These are phyloP conservation scores for Mucor velutinosus DNA, from an alignment of 371 early-diverging fungal genomes.

Conservation along the genomic window DNA sequence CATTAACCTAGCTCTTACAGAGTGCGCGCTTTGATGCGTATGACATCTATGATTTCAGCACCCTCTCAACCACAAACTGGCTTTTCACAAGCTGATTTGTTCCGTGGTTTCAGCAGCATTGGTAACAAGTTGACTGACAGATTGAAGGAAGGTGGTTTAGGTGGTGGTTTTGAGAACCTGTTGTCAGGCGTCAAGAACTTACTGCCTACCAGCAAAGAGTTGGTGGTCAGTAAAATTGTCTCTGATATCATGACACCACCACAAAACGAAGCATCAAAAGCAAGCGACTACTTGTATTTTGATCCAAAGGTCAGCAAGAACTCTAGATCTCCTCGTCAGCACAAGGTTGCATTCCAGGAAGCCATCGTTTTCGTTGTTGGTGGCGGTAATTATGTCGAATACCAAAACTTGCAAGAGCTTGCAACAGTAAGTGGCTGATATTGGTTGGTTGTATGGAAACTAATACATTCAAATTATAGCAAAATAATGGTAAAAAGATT, in stretches of 20 bases:
- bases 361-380: conserved; percentile 97
- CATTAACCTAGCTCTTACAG: conserved; percentile 28
- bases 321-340: conserved; percentile 47
- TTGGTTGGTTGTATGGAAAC: background rate
- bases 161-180: conserved; percentile 80
- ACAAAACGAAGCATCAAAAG: conserved; percentile 54
- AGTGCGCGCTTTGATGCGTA: conserved; percentile 70
- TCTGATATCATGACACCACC: conserved; percentile 82
- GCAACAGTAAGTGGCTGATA: conserved; percentile 57
- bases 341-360: conserved; percentile 74
- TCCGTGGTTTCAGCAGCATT: conserved; percentile 79
- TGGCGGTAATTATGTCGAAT: conserved; percentile 96
- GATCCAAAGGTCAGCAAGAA: conserved; percentile 81
- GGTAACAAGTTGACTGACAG: conserved; percentile 86
- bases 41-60: conserved; percentile 65
- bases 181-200: conserved; percentile 95
- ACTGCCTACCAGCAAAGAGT: conserved; percentile 85
- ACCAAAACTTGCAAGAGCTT: conserved; percentile 91
- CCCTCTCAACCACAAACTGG: conserved; percentile 53
- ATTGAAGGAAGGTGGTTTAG: conserved; percentile 79
- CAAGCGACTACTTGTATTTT: conserved; percentile 85
- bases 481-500: conserved; percentile 75
- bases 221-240: conserved; percentile 84
- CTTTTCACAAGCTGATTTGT: conserved; percentile 53
- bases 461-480: conserved; percentile 31